Evolutionary conservation across 2,329 filamentous ascomycete species (phyloP).

Genomic region (Fusarium proliferatum): DNA sequence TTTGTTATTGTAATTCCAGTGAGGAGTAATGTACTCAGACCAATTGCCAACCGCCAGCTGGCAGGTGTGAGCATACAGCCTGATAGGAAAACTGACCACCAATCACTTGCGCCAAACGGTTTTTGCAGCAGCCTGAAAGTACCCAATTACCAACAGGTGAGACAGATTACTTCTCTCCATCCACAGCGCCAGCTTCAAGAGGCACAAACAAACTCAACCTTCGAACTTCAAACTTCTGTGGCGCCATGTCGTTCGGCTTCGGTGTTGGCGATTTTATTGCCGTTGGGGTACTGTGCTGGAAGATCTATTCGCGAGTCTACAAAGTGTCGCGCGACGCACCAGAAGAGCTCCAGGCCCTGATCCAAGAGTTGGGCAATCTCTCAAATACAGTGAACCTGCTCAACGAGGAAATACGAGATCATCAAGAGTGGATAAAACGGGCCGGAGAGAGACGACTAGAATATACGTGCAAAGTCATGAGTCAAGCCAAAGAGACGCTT

Average conservation of each 20-base stretch:
- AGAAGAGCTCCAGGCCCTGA: accelerated
- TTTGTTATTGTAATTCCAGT: not conserved
- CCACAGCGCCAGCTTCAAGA: not conserved
- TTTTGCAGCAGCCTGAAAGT: not conserved
- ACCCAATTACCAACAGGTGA: not conserved
- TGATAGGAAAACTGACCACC: accelerated
- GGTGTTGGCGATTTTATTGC: not conserved
- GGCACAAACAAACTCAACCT: accelerated
- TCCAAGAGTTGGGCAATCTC: accelerated
- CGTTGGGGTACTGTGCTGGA: not conserved
- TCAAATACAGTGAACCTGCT: accelerated
- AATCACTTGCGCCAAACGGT: not conserved
- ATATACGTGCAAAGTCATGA: not conserved
- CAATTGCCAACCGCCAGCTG: not conserved
- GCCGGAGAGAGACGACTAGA: not conserved
- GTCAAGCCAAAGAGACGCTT: not conserved
- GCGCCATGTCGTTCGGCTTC: not conserved
- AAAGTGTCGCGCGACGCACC: accelerated
- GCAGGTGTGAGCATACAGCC: not conserved
- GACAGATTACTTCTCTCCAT: not conserved
- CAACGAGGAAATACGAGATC: accelerated
- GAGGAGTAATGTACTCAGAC: not conserved
- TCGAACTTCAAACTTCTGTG: not conserved
- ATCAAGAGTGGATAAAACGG: accelerated
- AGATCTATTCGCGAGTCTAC: accelerated